Evolutionary conservation across 768 basidiomycete species (phyloP).

Genomic region (Trichaptum fuscoviolaceum): DNA sequence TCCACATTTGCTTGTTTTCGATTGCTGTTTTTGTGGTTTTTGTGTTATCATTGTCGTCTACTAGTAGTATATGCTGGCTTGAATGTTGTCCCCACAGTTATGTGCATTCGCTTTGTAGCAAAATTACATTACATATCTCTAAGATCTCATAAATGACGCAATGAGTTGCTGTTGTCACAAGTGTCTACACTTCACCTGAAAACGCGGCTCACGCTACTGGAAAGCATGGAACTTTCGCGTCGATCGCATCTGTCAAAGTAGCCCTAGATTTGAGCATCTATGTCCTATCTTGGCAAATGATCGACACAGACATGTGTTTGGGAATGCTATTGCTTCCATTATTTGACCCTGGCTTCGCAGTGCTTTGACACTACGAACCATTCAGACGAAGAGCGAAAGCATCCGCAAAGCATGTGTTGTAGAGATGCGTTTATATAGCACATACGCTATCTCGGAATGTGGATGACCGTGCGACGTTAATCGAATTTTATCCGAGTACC

Average conservation of each 20-base stretch:
- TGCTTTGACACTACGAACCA: neutral
- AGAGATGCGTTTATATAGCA: neutral
- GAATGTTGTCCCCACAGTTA: no score
- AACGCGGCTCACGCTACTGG: no score
- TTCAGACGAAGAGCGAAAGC: neutral
- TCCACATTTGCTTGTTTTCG: neutral
- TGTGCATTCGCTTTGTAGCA: no score
- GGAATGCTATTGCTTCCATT: neutral
- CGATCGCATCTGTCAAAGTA: neutral
- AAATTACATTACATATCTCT: no score
- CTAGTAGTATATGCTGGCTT: neutral
- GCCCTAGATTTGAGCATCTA: neutral
- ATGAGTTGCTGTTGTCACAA: no score
- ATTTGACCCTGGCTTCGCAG: neutral
- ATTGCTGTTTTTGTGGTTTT: neutral
- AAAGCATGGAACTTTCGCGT: no score
- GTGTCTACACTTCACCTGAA: no score
- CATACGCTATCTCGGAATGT: neutral
- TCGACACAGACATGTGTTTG: neutral
- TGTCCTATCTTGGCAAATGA: neutral
- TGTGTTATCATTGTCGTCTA: neutral
- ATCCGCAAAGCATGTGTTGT: neutral
- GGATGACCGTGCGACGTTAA: constrained; percentile 1
- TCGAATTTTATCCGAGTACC: constrained; percentile 81
- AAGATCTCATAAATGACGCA: no score